Evolutionary conservation across 228 moss, liverwort and hornwort genomes (phyloP), one percentile per base, ranked within the genome.

Genomic region (Sphagnum magellanicum): DNA sequence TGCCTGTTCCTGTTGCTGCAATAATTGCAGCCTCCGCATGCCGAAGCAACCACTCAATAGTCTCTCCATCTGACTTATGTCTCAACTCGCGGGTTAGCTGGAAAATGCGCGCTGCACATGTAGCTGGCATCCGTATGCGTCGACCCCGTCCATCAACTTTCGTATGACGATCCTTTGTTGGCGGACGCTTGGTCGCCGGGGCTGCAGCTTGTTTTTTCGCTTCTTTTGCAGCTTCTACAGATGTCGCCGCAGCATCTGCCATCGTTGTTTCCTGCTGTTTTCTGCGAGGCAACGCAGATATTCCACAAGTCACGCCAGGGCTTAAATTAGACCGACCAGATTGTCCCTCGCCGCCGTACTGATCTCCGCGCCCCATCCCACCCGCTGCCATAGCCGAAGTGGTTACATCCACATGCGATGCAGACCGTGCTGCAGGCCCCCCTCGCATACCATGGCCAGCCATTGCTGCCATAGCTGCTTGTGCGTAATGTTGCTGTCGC

Each of bases 31-130:
- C 87, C 74, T 98, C 98, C 14, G 98, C 91, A 78, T 98, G 93
- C 82, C 93, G 98, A 53, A 98, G 82, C 72, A 98, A 78, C 98
- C 98, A 98, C 84, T 98, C 98, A 17, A 98, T 98, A 0, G 98
- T 98, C 52, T 98, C 98, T 12, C 98, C 98, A 70, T 98, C 98
- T 47, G 98, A 98, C 74, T 98, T 98, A 79, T 98, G 93, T 46
- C 90, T 88, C 16, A 98, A 90, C 73, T 98, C 98, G 50, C 93
- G 78, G 1, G 98, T 98, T 15, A 98, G 98, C 87, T 98, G 98
- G 68, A 98, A 98, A 82, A 98, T 98, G 70, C 98, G 87, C 32
- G 98, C 98, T 3, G 98, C 98, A 64, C 98, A 98, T n/a, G 98
- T 82, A 48, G 98, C 98, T 57, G 98, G 98, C 98, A 98, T 98